phyloP scores from a whole-genome alignment of 2,329 filamentous ascomycete species.

The Alternaria gaisen region DNA sequence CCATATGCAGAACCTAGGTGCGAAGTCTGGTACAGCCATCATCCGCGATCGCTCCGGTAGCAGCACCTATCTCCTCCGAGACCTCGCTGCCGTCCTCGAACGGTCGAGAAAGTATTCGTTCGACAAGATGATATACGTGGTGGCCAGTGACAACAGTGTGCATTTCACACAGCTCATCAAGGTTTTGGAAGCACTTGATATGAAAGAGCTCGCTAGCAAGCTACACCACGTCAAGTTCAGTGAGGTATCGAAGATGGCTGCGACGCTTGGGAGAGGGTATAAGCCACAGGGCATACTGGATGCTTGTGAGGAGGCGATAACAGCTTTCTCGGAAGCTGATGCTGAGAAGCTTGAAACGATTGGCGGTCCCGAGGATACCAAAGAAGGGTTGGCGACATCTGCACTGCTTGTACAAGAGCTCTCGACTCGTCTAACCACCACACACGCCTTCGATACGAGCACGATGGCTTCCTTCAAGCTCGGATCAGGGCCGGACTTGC shows the following conservation, averaged over 20 bases:
- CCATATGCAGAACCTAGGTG: slow-evolving; percentile 75
- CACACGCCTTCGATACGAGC: slow-evolving; percentile 38
- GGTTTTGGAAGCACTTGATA: slow-evolving; percentile 75
- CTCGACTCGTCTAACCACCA: slow-evolving; percentile 29
- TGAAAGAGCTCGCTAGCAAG: slow-evolving; percentile 72
- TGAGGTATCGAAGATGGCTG: slow-evolving; percentile 62
- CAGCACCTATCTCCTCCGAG: slow-evolving; percentile 78
- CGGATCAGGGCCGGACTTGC: slow-evolving; percentile 41
- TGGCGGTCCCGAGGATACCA: slow-evolving; percentile 21
- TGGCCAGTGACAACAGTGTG: slow-evolving; percentile 75
- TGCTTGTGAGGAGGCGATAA: slow-evolving; percentile 33
- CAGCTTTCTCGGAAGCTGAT: slow-evolving; percentile 24
- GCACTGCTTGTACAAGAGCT: slow-evolving; percentile 43
- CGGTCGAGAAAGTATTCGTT: slow-evolving; percentile 70
- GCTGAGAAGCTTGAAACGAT: slow-evolving; percentile 30
- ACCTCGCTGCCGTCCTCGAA: slow-evolving; percentile 77
- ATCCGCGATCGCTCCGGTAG: slow-evolving; percentile 78
- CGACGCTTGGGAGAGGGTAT: slow-evolving; percentile 69
- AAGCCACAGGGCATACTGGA: slow-evolving; percentile 72
- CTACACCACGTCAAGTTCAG: slow-evolving; percentile 81
- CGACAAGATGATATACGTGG: slow-evolving; percentile 83
- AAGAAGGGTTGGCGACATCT: slow-evolving; percentile 28
- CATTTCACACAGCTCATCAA: slow-evolving; percentile 80
- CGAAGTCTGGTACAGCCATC: slow-evolving; percentile 74
- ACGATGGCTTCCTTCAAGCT: slow-evolving; percentile 40